Evolutionary conservation across 2,329 filamentous ascomycete genomes (phyloP).

Genomic region (Trichoderma arundinaceum): DNA sequence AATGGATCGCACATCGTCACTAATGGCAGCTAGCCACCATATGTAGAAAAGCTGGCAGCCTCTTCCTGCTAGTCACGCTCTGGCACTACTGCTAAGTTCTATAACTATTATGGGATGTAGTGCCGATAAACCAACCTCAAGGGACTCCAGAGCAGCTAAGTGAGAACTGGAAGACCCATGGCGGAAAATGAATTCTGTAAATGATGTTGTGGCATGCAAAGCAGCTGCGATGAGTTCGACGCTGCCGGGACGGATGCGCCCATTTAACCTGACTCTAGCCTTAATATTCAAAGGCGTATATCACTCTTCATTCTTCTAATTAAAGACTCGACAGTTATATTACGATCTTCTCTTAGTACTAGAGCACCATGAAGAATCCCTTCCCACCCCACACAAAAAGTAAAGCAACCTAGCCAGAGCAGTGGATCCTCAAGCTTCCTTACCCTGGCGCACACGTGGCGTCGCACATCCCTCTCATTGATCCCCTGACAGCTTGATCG

Average conservation of each 20-base stretch:
- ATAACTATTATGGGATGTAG: too few species aligned
- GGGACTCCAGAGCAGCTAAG: too few species aligned
- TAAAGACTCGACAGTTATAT: not conserved
- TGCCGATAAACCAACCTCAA: too few species aligned
- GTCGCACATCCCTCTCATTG: conserved; percentile 11
- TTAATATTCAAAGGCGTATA: not conserved
- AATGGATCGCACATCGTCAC: too few species aligned
- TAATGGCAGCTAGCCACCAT: too few species aligned
- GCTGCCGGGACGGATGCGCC: too few species aligned
- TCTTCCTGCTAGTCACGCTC: too few species aligned
- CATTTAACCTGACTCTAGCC: not conserved
- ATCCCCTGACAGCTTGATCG: not conserved
- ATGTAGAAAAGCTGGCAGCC: too few species aligned
- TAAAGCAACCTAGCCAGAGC: conserved; percentile 2
- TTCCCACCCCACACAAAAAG: not conserved
- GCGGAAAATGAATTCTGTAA: too few species aligned
- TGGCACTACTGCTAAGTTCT: too few species aligned
- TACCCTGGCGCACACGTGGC: conserved; percentile 23
- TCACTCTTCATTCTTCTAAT: not conserved
- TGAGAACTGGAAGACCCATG: too few species aligned
- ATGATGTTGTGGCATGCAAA: too few species aligned
- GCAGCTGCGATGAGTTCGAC: not conserved
- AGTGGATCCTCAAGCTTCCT: conserved; percentile 17
- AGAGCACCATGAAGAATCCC: not conserved
- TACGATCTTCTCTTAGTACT: not conserved